Base-by-base conservation (phyloP, 1,284 basidiomycete species). In the Pyrrhoderma lamaoense region DNA sequence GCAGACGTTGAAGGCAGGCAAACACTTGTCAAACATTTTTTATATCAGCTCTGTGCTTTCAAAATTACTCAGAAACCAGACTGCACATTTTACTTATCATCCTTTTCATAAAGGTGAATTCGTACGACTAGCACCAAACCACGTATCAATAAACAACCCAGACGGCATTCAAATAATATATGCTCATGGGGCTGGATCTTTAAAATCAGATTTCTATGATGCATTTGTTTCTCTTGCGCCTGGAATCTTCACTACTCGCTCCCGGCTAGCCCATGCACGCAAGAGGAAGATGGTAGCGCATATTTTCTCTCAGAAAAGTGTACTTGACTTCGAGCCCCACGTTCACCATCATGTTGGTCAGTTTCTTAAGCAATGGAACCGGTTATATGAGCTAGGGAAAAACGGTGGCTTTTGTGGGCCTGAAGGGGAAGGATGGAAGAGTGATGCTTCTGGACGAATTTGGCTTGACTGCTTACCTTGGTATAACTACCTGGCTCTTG, bases 221-320 rank as follows among this genome's bases (percentile, higher is more conserved):
- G 84, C 85, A 4, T 89, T 77, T 58, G 86, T 88, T 36, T 87
- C 71, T 46, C 87, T 89, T 57, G 72, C 73, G 43, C 78, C 85
- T 47, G 82, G 85, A 1, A 71, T 92, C 34, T 93, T 94, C 79
- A 93, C 90, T 70, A 92, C 90, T 1, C 80, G 92, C 43, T 82
- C 85, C 61, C 76, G 92, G 43, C 65, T 69, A 3, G 89, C 93
- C 58, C 93, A 96, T 66, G 77, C 90, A 0, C 81, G 91, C 51
- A 93, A 93, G 68, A 81, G 91, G 66, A 93, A 92, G 69, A 88
- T 93, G 55, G 80, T 94, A 37, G 85, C 89, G 1, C 82, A 92
- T 66, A 87, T 92, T 55, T 94, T 93, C 69, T 82, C 89, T 7
- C 85, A 85, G 64, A 89, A 92, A 69, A 86, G 79, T 57, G 75